Percentiles rank a stretch among this genome's conserved stretches.
Evolutionary conservation across 1,284 basidiomycete genomes (phyloP).

Genomic region (Ganoderma sinense): DNA sequence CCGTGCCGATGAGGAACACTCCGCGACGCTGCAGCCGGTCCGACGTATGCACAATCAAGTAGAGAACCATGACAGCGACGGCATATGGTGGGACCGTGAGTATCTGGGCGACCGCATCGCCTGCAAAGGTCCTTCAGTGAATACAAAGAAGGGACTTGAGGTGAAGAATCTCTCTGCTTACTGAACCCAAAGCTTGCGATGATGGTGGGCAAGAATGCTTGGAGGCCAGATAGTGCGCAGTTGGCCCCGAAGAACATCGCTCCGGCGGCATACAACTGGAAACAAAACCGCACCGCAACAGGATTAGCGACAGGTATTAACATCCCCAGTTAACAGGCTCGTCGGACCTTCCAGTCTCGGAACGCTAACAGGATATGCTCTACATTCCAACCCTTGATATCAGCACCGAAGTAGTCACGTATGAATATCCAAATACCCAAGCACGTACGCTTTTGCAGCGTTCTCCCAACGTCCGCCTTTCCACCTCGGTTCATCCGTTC

Average conservation of each 20-base stretch:
- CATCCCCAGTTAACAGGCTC: not conserved
- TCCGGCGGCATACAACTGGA: conserved; percentile 66
- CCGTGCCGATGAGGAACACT: conserved; percentile 57
- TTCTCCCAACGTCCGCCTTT: conserved; percentile 69
- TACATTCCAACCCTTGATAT: conserved; percentile 41
- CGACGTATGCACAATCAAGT: conserved; percentile 67
- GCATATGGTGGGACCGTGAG: conserved; percentile 87
- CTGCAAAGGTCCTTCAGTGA: conserved; percentile 38
- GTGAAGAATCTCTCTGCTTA: conserved; percentile 26
- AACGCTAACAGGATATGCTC: conserved; percentile 72
- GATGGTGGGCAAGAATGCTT: conserved; percentile 88
- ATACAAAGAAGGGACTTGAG: not conserved
- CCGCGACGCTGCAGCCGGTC: conserved; percentile 81
- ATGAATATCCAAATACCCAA: not conserved
- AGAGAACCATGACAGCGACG: conserved; percentile 71
- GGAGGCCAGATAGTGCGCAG: conserved; percentile 78
- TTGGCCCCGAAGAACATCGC: conserved; percentile 84
- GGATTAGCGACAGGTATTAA: not conserved
- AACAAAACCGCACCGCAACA: not conserved
- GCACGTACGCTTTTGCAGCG: conserved; percentile 67
- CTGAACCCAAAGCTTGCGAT: conserved; percentile 75
- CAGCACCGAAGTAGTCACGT: not conserved
- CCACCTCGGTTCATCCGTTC: conserved; percentile 78
- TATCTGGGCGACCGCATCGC: conserved; percentile 65
- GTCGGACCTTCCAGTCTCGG: conserved; percentile 69